Conservation (phyloP, 2,329 filamentous ascomycete species). For the Monilinia aucupariae region DNA sequence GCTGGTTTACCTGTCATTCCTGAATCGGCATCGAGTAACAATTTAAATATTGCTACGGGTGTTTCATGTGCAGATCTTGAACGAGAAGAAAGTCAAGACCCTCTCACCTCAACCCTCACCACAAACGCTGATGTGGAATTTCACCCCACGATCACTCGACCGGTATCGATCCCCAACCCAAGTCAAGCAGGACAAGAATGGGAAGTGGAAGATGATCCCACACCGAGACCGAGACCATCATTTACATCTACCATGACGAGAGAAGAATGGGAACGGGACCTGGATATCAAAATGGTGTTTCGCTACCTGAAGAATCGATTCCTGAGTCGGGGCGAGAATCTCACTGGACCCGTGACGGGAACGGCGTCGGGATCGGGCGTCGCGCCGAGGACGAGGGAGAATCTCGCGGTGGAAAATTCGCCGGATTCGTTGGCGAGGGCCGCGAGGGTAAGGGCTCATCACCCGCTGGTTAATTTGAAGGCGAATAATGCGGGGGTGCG, state of each 20-base stretch:
- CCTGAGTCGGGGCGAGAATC: slow-evolving; percentile 35
- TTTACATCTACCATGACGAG: slow-evolving; percentile 21
- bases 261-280: slow-evolving; percentile 77
- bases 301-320: slow-evolving; percentile 77
- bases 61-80: neutral
- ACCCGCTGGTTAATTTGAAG: slow-evolving; percentile 66
- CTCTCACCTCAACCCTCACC: slow-evolving; percentile 16
- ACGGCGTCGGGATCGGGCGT: neutral
- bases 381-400: slow-evolving; percentile 38
- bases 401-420: slow-evolving; percentile 46
- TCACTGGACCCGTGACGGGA: too few species aligned
- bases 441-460: slow-evolving; percentile 80
- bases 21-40: slow-evolving; percentile 38
- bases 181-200: neutral
- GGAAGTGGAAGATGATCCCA: slow-evolving; percentile 23
- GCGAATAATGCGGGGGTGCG: slow-evolving; percentile 37
- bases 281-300: slow-evolving; percentile 90
- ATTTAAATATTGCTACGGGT: neutral
- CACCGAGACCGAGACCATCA: slow-evolving; percentile 26
- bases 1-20: slow-evolving; percentile 67
- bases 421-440: slow-evolving; percentile 70
- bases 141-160: slow-evolving; percentile 23
- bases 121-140: slow-evolving; percentile 21
- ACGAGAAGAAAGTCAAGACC: neutral
- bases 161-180: slow-evolving; percentile 25